Percentiles rank a stretch among this genome's conserved stretches.
These are phyloP conservation scores for Aspergillus texensis DNA, from an alignment of 2,329 filamentous ascomycete genomes.

Conservation along the genomic window DNA sequence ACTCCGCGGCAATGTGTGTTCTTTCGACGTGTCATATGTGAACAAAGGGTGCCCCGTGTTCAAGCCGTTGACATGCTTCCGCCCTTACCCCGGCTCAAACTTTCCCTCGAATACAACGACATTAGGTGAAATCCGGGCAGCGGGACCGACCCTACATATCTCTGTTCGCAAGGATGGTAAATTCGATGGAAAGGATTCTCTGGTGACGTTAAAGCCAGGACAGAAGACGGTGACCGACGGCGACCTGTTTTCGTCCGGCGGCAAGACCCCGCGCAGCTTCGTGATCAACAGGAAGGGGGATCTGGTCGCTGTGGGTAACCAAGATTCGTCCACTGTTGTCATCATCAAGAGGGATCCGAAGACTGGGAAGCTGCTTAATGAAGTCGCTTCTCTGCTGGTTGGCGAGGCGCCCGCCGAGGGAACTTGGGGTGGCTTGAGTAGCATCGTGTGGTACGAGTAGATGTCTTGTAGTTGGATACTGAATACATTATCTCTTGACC, in stretches of 20 bases:
- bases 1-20: constrained; percentile 55
- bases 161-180: constrained; percentile 36
- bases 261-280: constrained; percentile 68
- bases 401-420: constrained; percentile 32
- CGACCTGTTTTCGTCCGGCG: constrained; percentile 65
- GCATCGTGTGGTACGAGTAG: constrained; percentile 39
- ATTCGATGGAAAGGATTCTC: constrained; percentile 33
- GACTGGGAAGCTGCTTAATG: constrained; percentile 60
- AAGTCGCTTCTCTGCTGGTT: constrained; percentile 34
- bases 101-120: constrained; percentile 30
- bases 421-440: constrained; percentile 35
- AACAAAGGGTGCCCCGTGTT: constrained; percentile 32
- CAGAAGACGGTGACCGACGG: constrained; percentile 62
- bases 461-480: background rate
- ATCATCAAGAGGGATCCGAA: constrained; percentile 62
- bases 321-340: constrained; percentile 62
- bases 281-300: constrained; percentile 66
- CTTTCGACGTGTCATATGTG: constrained; percentile 44
- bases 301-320: constrained; percentile 67
- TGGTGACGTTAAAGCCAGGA: constrained; percentile 28
- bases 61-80: constrained; percentile 22
- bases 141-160: constrained; percentile 31
- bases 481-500: background rate
- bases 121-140: constrained; percentile 30
- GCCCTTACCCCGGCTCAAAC: constrained; percentile 28